Base-by-base conservation (phyloP, 495 filamentous ascomycete genomes). In the Lasiosphaeria hispida region DNA sequence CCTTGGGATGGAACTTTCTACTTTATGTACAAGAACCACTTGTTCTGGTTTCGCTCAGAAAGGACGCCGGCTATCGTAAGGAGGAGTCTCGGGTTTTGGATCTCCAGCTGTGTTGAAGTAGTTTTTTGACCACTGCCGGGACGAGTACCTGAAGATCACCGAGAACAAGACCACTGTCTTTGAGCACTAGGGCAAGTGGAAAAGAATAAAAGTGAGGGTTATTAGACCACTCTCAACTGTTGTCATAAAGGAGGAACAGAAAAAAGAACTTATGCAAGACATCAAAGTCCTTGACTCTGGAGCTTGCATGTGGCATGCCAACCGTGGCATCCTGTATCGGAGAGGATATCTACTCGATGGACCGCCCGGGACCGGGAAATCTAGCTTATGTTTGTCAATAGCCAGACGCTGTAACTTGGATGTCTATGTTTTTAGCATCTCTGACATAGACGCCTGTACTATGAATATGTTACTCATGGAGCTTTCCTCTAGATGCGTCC, bases 261-360 rank as follows among this genome's bases (percentile, higher is more conserved):
- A 30, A 5, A 5, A 30, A 30, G 23, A 5, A 30, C 23, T 30
- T 30, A 5, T 30, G 23, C 2, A 30, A 30, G 23, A 30, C 23
- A 30, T 30, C 23, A 5, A 30, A 30, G 23, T 30, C 23, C 23
- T 30, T 30, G 5, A 30, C 23, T 30, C 23, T 5, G 11, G 6
- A 57, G 43, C 60, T 51, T 41, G 11, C 40, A 44, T 13, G 34
- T 63, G 42, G 53, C 34, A 63, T 30, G 8, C 48, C 35, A 80
- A 79, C 40, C 75, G 82, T 1, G 83, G 78, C 2, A 80, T 82
- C 37, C 76, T 76, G 0, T 79, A 80, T 58, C 69, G 77, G 0
- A 74, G 75, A 11, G 77, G 77, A 0, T 80, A 80, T 44, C 65
- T 81, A 7, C 66, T 81, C 0, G 70, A 80, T 53, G 75, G 78